phyloP scores from a whole-genome alignment of 106 monocot species.

The Apostasia shenzhenica region DNA sequence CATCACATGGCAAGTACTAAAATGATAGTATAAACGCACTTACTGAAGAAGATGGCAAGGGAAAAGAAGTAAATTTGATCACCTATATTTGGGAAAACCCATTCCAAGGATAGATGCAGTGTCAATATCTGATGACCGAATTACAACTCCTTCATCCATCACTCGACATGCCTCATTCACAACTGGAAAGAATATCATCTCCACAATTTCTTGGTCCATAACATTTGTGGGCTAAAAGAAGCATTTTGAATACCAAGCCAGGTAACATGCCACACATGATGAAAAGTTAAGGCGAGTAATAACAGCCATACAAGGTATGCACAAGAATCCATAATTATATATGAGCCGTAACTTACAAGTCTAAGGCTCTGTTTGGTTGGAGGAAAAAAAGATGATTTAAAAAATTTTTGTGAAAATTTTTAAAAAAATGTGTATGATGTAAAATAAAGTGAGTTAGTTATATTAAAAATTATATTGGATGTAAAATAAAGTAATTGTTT shows the following conservation, averaged over 20 bases:
- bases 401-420: no score
- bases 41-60: neutral
- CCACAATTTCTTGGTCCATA: conserved; percentile 80
- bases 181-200: conserved; percentile 91
- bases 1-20: neutral
- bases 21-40: neutral
- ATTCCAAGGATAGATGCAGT: conserved; percentile 88
- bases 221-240: conserved; percentile 51
- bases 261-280: no score
- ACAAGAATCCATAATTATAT: no score
- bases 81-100: conserved; percentile 89
- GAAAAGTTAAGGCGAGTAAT: no score
- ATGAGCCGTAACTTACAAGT: no score
- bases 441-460: no score
- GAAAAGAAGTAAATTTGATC: neutral
- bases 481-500: no score
- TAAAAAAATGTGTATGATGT: no score
- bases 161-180: conserved; percentile 92
- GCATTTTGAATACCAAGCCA: neutral
- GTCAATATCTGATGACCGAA: conserved; percentile 80
- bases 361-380: no score
- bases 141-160: conserved; percentile 78
- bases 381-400: no score
- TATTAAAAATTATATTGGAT: no score
- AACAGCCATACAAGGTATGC: no score